These are phyloP conservation scores for Mycena citricolor DNA, from an alignment of 1,284 basidiomycete species.

Conservation along the genomic window DNA sequence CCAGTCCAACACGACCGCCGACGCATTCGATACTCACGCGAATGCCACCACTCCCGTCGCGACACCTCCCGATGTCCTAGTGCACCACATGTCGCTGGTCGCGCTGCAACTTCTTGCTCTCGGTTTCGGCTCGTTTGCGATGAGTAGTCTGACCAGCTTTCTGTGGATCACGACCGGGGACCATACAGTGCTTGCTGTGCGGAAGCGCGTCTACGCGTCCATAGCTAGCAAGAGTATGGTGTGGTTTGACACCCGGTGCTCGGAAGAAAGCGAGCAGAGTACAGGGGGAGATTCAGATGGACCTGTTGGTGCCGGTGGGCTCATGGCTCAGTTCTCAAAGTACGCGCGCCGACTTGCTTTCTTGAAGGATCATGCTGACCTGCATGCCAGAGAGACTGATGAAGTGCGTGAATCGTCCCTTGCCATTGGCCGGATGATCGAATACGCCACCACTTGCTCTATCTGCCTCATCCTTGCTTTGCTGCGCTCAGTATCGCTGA, in stretches of 20 bases:
- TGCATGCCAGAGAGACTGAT: slow-evolving; percentile 69
- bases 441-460: slow-evolving; percentile 68
- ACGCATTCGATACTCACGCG: too few relatives aligned
- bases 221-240: slow-evolving; percentile 66
- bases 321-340: slow-evolving; percentile 87
- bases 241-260: slow-evolving; percentile 83
- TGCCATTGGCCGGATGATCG: slow-evolving; percentile 64
- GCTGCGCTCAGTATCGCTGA: slow-evolving; percentile 65
- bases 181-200: slow-evolving; percentile 59
- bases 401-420: slow-evolving; percentile 77
- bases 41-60: too few relatives aligned
- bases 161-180: slow-evolving; percentile 82
- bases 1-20: too few relatives aligned
- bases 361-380: background rate
- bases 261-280: slow-evolving; percentile 46
- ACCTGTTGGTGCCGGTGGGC: slow-evolving; percentile 69
- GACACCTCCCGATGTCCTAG: slow-evolving; percentile 48
- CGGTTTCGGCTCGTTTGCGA: slow-evolving; percentile 55
- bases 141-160: slow-evolving; percentile 65
- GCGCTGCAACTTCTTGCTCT: slow-evolving; percentile 64
- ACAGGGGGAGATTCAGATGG: slow-evolving; percentile 50
- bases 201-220: slow-evolving; percentile 61
- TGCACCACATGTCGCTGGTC: slow-evolving; percentile 49
- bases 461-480: slow-evolving; percentile 74
- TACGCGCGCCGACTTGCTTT: slow-evolving; percentile 34